Evolutionary conservation across 805 yeast species (phyloP).

Genomic region (Maudiozyma serrabonitensis): DNA sequence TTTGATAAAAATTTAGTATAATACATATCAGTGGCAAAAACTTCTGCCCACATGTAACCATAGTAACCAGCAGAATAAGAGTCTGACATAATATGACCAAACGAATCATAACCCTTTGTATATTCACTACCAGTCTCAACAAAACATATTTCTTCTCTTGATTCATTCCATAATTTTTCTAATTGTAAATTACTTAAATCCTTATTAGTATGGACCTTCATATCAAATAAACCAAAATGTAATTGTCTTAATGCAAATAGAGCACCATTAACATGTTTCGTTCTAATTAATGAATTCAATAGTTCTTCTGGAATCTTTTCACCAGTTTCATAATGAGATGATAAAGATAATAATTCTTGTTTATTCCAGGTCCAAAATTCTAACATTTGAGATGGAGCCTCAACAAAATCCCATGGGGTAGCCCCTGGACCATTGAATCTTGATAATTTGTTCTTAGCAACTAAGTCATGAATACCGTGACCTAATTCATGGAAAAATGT

Average conservation of each 20-base stretch:
- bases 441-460: constrained; percentile 55
- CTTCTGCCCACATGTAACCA: constrained; percentile 80
- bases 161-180: constrained; percentile 50
- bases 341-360: constrained; percentile 45
- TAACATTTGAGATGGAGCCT: constrained; percentile 83
- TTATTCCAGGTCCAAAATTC: constrained; percentile 84
- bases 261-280: constrained; percentile 73
- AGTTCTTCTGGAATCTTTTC: constrained; percentile 48
- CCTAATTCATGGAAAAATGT: constrained; percentile 88
- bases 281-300: constrained; percentile 45
- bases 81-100: constrained; percentile 70
- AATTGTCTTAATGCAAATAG: constrained; percentile 63
- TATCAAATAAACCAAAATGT: constrained; percentile 71
- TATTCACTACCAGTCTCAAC: constrained; percentile 44
- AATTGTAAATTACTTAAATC: constrained; percentile 41
- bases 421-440: constrained; percentile 65
- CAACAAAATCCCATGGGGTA: constrained; percentile 81
- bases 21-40: constrained; percentile 76
- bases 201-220: constrained; percentile 51
- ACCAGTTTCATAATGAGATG: constrained; percentile 57
- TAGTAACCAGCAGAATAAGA: constrained; percentile 84
- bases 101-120: constrained; percentile 65
- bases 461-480: constrained; percentile 74
- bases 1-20: constrained; percentile 56
- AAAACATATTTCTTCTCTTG: constrained; percentile 53